Evolutionary conservation across 257 asterid genomes (phyloP).

Genomic region (Petunia axillaris): DNA sequence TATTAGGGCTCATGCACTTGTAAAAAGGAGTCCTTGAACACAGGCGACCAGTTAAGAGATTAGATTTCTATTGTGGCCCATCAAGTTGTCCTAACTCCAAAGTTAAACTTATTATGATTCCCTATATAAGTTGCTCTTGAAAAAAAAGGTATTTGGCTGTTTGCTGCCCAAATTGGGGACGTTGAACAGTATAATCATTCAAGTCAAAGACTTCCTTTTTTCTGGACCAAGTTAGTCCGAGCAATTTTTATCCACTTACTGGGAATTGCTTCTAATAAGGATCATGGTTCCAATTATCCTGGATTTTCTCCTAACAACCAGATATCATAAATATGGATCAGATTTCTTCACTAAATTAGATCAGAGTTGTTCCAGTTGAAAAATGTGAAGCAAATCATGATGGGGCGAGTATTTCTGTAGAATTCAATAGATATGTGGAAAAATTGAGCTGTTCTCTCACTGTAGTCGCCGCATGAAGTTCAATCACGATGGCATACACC

Average conservation of each 20-base stretch:
- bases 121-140: not conserved
- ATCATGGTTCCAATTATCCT: not conserved
- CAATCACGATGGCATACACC: not conserved
- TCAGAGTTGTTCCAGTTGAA: not conserved
- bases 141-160: not conserved
- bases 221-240: conserved; percentile 3
- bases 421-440: not conserved
- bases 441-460: not conserved
- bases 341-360: conserved; percentile 2
- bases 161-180: not conserved
- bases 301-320: not conserved
- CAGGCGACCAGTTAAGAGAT: too few species aligned
- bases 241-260: not conserved
- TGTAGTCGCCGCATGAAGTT: not conserved
- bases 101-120: not conserved
- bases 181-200: not conserved
- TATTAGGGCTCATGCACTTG: too few species aligned
- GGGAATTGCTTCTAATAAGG: not conserved
- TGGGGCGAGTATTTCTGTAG: not conserved
- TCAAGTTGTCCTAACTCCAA: not conserved
- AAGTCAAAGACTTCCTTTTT: not conserved
- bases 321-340: not conserved
- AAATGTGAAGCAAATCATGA: not conserved
- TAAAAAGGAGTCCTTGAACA: too few species aligned
- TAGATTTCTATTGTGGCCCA: too few species aligned